Evolutionary conservation across 176 grass and related monocot genomes (phyloP).

Genomic region (Lolium perenne): DNA sequence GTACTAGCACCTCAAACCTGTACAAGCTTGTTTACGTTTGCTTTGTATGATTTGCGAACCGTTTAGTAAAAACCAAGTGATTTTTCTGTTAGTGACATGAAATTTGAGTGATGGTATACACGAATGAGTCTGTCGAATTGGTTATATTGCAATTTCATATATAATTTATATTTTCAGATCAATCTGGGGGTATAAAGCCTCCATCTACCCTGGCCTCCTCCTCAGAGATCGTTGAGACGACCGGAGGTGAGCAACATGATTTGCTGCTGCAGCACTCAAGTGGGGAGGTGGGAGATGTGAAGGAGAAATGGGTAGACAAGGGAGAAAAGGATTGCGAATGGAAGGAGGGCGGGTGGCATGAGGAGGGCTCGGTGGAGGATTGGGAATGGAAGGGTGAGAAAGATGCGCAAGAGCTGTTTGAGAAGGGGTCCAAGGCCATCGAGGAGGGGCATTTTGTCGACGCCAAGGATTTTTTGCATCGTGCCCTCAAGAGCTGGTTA

Average conservation of each 20-base stretch:
- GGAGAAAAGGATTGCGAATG: background rate
- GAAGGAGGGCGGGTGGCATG: background rate
- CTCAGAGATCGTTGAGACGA: background rate
- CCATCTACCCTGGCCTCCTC: background rate
- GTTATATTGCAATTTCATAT: background rate
- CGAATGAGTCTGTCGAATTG: background rate
- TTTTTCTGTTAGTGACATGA: background rate
- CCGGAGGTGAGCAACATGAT: background rate
- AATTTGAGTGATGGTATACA: background rate
- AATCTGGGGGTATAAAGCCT: background rate
- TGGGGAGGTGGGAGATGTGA: conserved; percentile 2
- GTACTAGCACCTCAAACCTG: background rate
- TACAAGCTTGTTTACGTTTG: background rate
- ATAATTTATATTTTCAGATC: conserved; percentile 11
- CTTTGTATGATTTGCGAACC: background rate
- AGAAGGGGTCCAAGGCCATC: background rate
- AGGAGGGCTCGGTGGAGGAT: background rate
- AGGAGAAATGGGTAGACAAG: conserved; percentile 10
- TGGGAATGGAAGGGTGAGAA: background rate
- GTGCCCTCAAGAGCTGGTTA: background rate
- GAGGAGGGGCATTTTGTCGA: background rate
- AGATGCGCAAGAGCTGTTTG: background rate
- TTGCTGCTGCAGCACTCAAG: background rate
- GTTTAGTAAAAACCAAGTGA: background rate
- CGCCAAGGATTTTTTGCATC: background rate